Conservation (phyloP, 2,329 filamentous ascomycete genomes). For the Scopulariopsis brevicaulis region DNA sequence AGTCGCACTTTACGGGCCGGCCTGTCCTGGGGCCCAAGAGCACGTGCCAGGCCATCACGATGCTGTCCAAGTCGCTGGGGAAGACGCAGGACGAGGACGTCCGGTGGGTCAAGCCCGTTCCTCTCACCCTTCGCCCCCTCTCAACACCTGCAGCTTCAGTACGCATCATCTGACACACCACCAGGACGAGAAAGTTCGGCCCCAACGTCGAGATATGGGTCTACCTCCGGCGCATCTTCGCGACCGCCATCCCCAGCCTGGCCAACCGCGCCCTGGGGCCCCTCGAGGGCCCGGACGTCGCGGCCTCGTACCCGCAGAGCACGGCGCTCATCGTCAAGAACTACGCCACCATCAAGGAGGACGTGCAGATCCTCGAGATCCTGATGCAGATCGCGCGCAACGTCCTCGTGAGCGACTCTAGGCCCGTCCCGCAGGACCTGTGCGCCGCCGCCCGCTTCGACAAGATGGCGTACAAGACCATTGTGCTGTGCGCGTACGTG, state of each 20-base stretch:
- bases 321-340: slow-evolving; percentile 53
- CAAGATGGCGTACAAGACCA: slow-evolving; percentile 54
- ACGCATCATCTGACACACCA: not conserved
- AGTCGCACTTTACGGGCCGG: slow-evolving; percentile 46
- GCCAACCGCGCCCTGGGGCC: slow-evolving; percentile 48
- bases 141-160: not conserved
- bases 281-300: slow-evolving; percentile 34
- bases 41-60: slow-evolving; percentile 38
- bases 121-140: not conserved
- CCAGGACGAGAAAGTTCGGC: slow-evolving; percentile 38
- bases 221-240: slow-evolving; percentile 50
- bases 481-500: slow-evolving; percentile 55
- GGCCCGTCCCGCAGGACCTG: slow-evolving; percentile 50
- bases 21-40: slow-evolving; percentile 47
- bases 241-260: slow-evolving; percentile 47
- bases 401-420: slow-evolving; percentile 50
- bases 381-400: slow-evolving; percentile 57
- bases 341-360: slow-evolving; percentile 47
- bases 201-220: slow-evolving; percentile 56
- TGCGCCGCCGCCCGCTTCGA: slow-evolving; percentile 54
- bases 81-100: slow-evolving; percentile 53
- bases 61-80: slow-evolving; percentile 49
- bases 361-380: slow-evolving; percentile 52
- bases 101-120: slow-evolving; percentile 27
- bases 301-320: slow-evolving; percentile 47